phyloP scores from a whole-genome alignment of 331 rosid genomes.

The Rosa hybrid region DNA sequence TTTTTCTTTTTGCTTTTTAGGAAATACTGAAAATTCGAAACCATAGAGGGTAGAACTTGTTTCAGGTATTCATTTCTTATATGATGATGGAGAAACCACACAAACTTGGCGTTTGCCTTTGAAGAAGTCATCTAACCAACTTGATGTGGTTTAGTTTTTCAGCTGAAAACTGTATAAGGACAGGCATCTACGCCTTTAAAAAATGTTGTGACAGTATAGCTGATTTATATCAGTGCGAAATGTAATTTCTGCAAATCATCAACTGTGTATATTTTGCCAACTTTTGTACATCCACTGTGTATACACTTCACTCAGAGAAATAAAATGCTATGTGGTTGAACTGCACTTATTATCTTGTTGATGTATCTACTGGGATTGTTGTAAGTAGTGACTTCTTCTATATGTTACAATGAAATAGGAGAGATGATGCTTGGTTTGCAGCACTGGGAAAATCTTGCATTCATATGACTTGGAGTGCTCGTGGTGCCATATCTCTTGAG shows the following conservation, averaged over 20 bases:
- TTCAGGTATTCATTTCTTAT: neutral
- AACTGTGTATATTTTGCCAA: neutral
- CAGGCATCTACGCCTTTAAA: neutral
- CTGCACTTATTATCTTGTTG: neutral
- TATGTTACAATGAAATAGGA: constrained; percentile 45
- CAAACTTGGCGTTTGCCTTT: neutral
- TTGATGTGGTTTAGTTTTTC: neutral
- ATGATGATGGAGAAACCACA: neutral
- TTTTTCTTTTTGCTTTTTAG: too few species aligned
- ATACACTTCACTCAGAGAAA: neutral
- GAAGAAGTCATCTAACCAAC: neutral
- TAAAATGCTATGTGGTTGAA: neutral
- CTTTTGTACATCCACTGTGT: neutral
- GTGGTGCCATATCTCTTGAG: constrained; percentile 93
- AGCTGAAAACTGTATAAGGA: neutral
- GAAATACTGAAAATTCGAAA: neutral
- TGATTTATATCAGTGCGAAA: neutral
- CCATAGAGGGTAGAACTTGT: neutral
- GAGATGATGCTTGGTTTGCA: constrained; percentile 92
- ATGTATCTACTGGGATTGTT: neutral
- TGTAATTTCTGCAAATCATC: neutral
- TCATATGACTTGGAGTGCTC: constrained; percentile 87
- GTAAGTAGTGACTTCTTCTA: constrained; percentile 9
- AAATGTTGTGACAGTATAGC: neutral
- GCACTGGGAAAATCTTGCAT: constrained; percentile 85